These are phyloP conservation scores for Leccinum olivaceopallidum DNA, from an alignment of 768 basidiomycete species.

Conservation along the genomic window DNA sequence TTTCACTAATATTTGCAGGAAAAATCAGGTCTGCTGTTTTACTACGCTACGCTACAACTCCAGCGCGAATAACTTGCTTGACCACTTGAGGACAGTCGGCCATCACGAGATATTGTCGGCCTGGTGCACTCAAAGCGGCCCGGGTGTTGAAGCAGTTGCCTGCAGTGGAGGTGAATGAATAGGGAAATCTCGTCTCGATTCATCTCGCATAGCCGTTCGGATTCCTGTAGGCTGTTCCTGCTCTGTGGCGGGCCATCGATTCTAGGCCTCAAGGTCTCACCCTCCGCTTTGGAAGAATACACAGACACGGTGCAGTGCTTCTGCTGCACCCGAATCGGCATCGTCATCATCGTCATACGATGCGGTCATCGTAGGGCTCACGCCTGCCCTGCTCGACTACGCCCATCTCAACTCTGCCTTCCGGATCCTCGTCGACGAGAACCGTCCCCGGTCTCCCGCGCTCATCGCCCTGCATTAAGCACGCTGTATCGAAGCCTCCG, in stretches of 20 bases:
- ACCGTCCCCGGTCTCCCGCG: slow-evolving; percentile 15
- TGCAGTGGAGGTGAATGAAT: slow-evolving; percentile 13
- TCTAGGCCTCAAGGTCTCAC: slow-evolving; percentile 52
- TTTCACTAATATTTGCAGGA: too few relatives aligned
- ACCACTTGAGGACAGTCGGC: too few relatives aligned
- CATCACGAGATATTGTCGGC: too few relatives aligned
- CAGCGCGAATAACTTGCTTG: too few relatives aligned
- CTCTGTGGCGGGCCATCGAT: too few relatives aligned
- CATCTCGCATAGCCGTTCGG: not conserved
- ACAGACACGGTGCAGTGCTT: not conserved
- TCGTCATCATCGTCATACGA: slow-evolving; percentile 38
- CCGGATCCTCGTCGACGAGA: slow-evolving; percentile 54
- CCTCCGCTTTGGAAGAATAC: slow-evolving; percentile 47
- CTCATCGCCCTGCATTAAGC: slow-evolving; percentile 65
- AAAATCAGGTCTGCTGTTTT: too few relatives aligned
- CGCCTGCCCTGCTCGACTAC: slow-evolving; percentile 54
- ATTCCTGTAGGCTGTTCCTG: not conserved
- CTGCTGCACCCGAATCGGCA: not conserved
- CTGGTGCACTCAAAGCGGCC: too few relatives aligned
- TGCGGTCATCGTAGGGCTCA: slow-evolving; percentile 67
- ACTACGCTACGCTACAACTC: too few relatives aligned
- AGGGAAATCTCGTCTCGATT: not conserved
- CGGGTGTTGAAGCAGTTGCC: too few relatives aligned
- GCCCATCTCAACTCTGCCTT: slow-evolving; percentile 62
- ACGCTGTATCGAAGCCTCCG: slow-evolving; percentile 49